Conservation (phyloP, 305 asterid genomes). For the Fraxinus ornus region DNA sequence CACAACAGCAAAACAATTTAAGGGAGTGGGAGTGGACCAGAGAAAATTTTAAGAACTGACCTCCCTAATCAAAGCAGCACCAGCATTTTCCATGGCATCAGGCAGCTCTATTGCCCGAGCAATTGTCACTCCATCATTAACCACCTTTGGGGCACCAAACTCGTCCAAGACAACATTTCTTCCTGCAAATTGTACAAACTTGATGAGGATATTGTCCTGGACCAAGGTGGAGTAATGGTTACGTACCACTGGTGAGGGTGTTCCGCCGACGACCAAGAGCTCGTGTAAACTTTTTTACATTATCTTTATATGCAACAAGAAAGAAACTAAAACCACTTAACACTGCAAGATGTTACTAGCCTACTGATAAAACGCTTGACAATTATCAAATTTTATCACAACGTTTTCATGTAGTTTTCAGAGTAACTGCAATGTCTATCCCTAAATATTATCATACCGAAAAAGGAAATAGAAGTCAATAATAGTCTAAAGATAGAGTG, state of each 20-base stretch:
- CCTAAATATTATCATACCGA: not conserved
- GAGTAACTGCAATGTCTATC: not conserved
- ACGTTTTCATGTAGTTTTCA: not conserved
- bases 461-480: not conserved
- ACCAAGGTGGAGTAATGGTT: not conserved
- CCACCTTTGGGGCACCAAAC: slow-evolving; percentile 87
- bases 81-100: slow-evolving; percentile 97
- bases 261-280: not conserved
- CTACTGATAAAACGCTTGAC: not conserved
- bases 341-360: not conserved
- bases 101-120: slow-evolving; percentile 94
- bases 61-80: slow-evolving; percentile 97
- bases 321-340: not conserved
- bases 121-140: slow-evolving; percentile 92
- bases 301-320: not conserved
- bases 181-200: slow-evolving; percentile 41
- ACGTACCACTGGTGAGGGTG: not conserved
- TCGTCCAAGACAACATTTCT: slow-evolving; percentile 94
- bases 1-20: not conserved
- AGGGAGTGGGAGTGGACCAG: not conserved
- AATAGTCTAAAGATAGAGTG: not conserved
- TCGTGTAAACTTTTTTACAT: not conserved
- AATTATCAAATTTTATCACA: not conserved
- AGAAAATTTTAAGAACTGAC: slow-evolving; percentile 34
- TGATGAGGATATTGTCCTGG: not conserved